These are phyloP conservation scores for Ephemerocybe angulata DNA, from an alignment of 768 basidiomycete genomes.

Conservation along the genomic window DNA sequence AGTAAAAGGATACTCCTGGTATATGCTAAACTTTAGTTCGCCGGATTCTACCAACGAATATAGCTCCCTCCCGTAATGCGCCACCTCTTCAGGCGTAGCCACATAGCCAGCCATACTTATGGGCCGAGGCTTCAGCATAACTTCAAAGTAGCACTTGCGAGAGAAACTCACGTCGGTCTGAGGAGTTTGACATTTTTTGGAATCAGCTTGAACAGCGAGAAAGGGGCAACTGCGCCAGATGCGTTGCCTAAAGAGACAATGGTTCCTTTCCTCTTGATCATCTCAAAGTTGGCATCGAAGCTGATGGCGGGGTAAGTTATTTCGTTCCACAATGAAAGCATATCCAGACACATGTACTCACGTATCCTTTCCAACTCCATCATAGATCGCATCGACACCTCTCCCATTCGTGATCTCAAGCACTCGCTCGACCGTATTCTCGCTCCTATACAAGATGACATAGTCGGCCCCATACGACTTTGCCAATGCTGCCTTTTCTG, in stretches of 20 bases:
- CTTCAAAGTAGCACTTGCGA: background rate
- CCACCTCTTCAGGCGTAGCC: slow-evolving; percentile 68
- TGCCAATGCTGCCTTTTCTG: slow-evolving; percentile 79
- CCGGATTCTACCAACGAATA: slow-evolving; percentile 60
- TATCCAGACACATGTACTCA: too few species aligned
- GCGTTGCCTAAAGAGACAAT: slow-evolving; percentile 91
- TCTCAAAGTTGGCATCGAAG: slow-evolving; percentile 75
- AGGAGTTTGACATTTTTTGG: slow-evolving; percentile 80
- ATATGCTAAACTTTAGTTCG: slow-evolving; percentile 27
- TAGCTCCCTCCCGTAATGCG: slow-evolving; percentile 60
- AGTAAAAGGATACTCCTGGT: background rate
- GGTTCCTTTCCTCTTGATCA: slow-evolving; percentile 83
- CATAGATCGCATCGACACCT: slow-evolving; percentile 84
- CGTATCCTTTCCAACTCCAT: slow-evolving; percentile 43
- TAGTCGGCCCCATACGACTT: slow-evolving; percentile 78
- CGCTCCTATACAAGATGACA: slow-evolving; percentile 77
- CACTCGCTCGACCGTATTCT: slow-evolving; percentile 71
- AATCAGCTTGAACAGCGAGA: slow-evolving; percentile 67
- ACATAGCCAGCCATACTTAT: slow-evolving; percentile 61
- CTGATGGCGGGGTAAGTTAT: too few species aligned
- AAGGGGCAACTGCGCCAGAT: slow-evolving; percentile 76
- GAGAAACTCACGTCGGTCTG: slow-evolving; percentile 62
- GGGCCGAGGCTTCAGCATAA: background rate
- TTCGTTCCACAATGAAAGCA: too few species aligned
- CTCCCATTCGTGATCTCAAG: slow-evolving; percentile 72